Evolutionary conservation across 2,329 filamentous ascomycete genomes (phyloP), one percentile per base, ranked within the genome.

Genomic region (Microcera coccophila): DNA sequence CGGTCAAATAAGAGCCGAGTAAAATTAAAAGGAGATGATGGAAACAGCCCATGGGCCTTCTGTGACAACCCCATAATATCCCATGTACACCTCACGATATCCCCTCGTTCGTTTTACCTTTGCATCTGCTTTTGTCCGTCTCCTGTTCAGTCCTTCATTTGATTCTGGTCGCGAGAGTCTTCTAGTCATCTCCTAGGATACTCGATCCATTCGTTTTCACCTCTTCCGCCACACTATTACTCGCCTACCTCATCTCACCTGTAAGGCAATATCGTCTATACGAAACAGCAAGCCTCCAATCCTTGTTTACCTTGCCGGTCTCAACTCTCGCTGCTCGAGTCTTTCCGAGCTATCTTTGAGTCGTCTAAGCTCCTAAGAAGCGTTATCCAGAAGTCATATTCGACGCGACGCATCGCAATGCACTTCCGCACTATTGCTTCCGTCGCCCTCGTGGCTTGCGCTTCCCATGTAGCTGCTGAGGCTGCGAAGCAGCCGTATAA

Each of bases 391-490:
- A n/a, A n/a, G n/a, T n/a, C n/a, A n/a, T n/a, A n/a, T n/a, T n/a
- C n/a, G n/a, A n/a, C n/a, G n/a, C n/a, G n/a, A n/a, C n/a, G n/a
- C n/a, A n/a, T n/a, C n/a, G 20, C 15, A 5, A 68, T 68, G 67
- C 62, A 62, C 43, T 64, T 68, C 61, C 50, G 53, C 52, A 53
- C 56, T 41, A 50, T 61, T 39, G 58, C 58, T 42, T 57, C 61
- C 42, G 31, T 65, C 39, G 63, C 63, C 54, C 39, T 68, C 43
- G 44, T 68, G 59, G 65, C 65, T 34, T 61, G 58, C 45, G 61
- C 62, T 41, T 59, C 61, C 38, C 52, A 52, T 47, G 65, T 53
- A 44, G 58, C 55, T 41, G 60, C 62, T 26, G 45, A 47, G 31
- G 41, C 41, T 28, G 47, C 59, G 42, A 48, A 14, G 24, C 9